Evolutionary conservation across 2,329 filamentous ascomycete genomes (phyloP), one percentile per base, ranked within the genome.

Genomic region (Penicillium sp.): DNA sequence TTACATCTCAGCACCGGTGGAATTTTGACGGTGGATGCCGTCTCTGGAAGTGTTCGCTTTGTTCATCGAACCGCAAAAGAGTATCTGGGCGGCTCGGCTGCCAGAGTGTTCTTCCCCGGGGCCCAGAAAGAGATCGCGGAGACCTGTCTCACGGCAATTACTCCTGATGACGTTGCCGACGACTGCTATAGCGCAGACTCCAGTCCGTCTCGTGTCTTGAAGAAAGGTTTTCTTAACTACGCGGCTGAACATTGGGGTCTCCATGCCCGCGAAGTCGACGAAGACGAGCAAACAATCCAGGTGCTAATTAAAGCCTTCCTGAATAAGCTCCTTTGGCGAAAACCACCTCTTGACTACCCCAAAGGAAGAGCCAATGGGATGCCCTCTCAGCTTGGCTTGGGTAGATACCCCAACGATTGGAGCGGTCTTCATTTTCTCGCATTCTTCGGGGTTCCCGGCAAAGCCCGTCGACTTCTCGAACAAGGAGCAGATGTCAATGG

Each of bases 31-130:
- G 44, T 62, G 6, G 54, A 62, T 32, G 39, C 55, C 2, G 30
- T 50, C 4, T 45, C 41, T 6, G 52, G 54, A 0, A 56, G 44
- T 0, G 57, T 62, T 7, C 44, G 28, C 2, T 45, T 62, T 7
- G 52, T 61, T 13, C 59, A 62, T 28, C 51, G 45, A 26, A 62
- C 59, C 0, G 57, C 56, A 1, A 56, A 53, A 25, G 59, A 60
- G 11, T 60, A 60, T 9, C 44, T 62, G 0, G 41, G 30, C 7
- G 54, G 57, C 0, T 33, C 57, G 6, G 52, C 53, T 9, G 44
- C 56, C 4, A 42, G 57, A 2, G 56, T 57, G 0, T 60, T 61
- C 30, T 62, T 62, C 9, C 55, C 59, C 1, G 37, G 37, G 0
- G 57, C 59, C 0, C 41, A 52, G 7, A 55, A 52, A 11, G 35